These are phyloP conservation scores for Catunica adiposa DNA, from an alignment of 2,329 filamentous ascomycete species.

Conservation along the genomic window DNA sequence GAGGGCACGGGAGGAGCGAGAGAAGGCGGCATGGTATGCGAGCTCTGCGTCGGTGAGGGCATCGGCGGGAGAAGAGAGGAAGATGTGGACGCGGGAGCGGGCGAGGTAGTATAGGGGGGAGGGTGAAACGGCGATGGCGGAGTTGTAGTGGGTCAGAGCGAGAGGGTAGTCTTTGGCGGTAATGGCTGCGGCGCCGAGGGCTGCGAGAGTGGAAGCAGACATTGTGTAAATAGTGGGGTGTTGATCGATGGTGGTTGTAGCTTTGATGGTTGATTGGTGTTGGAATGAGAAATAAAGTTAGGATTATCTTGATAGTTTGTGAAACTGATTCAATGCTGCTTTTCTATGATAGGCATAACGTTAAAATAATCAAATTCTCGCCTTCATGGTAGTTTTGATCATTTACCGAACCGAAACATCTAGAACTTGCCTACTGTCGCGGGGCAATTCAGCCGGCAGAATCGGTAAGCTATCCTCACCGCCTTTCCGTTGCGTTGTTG, in stretches of 20 bases:
- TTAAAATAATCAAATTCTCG: no score
- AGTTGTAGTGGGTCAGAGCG: slow-evolving; percentile 52
- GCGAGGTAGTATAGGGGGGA: slow-evolving; percentile 68
- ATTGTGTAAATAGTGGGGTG: slow-evolving; percentile 23
- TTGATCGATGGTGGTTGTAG: no score
- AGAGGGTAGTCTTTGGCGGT: slow-evolving; percentile 44
- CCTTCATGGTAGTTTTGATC: no score
- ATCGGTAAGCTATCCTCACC: slow-evolving; percentile 1
- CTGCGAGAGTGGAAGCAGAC: slow-evolving; percentile 34
- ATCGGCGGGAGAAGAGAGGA: slow-evolving; percentile 40
- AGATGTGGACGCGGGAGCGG: slow-evolving; percentile 63
- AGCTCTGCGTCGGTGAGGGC: slow-evolving; percentile 56
- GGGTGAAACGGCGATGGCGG: slow-evolving; percentile 46
- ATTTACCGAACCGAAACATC: slow-evolving; percentile 2
- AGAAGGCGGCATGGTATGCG: slow-evolving; percentile 42
- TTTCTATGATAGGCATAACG: no score
- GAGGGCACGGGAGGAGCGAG: slow-evolving; percentile 56
- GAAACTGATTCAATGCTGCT: no score
- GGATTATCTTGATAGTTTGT: no score
- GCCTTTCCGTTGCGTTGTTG: neutral
- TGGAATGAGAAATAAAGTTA: no score
- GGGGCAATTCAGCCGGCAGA: slow-evolving; percentile 11
- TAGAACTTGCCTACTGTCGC: slow-evolving; percentile 4
- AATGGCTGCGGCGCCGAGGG: slow-evolving; percentile 49
- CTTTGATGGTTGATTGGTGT: no score